Evolutionary conservation across 129 eudicot species (phyloP), one percentile per base, ranked within the genome.

Genomic region (Scalesia atractyloides): DNA sequence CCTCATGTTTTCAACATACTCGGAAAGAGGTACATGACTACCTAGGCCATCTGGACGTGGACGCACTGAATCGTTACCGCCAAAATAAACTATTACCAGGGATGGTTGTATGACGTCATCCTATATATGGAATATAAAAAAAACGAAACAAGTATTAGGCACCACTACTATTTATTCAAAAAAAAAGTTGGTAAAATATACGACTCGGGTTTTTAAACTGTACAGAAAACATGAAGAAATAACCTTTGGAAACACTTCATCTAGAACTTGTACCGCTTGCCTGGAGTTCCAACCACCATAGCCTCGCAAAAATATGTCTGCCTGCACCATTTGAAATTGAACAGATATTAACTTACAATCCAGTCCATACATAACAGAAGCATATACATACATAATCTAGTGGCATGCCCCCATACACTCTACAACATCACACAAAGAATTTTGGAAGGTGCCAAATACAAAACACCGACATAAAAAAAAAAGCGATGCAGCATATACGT

Each of bases 281-380:
- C 88, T 80, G 9, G 97, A 86, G 78, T 86, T 91, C 97, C 97
- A 91, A 59, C 86, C 95, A 57, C 68, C 66, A 72, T 88, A 91
- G 64, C 97, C 97, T 73, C 97, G 83, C 81, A 91, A 0, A 36
- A 86, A 18, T 58, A 91, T 68, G 72, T 91, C 92, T 6, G 92
- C 97, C 97, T 91, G 70, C 30, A 49, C 52, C 50, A 70, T 18
- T 69, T 49, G 8, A 43, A 73, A 37, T 9, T 34, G 62, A 74
- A 64, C 26, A 57, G 37, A 59, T 14, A 46, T 58, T 66, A n/a
- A 68, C 8, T 59, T 13, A 48, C n/a, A 20, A 22, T 58, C 14
- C 17, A 58, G 5, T 24, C 13, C 39, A 58, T 26, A 5, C 18
- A 26, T 2, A 53, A 53, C 14, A 53, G 20, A 53, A 2, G 60